phyloP scores from a whole-genome alignment of 352 stramenopile species.

The Phytophthora pistaciae region DNA sequence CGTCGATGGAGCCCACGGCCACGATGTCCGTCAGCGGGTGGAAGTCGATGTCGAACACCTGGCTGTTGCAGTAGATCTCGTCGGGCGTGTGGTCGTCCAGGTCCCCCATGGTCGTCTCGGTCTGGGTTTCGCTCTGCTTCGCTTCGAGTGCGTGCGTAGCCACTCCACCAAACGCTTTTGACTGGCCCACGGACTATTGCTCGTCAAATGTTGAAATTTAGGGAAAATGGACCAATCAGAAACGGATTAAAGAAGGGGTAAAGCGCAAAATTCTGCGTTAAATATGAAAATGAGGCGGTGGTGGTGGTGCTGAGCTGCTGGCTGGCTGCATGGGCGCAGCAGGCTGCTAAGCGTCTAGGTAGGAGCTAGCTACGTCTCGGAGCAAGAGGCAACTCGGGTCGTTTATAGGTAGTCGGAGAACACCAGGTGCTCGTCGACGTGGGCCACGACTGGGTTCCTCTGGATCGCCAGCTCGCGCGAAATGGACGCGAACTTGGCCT shows the following conservation, averaged over 20 bases:
- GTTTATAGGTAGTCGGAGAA: constrained; percentile 81
- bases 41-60: constrained; percentile 91
- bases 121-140: neutral
- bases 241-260: neutral
- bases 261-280: constrained; percentile 34
- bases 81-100: constrained; percentile 82
- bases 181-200: constrained; percentile 31
- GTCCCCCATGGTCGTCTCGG: constrained; percentile 52
- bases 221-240: constrained; percentile 5
- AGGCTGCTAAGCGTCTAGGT: constrained; percentile 22
- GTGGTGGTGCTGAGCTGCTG: constrained; percentile 9
- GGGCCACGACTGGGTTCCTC: constrained; percentile 46
- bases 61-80: constrained; percentile 76
- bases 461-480: constrained; percentile 66
- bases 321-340: neutral
- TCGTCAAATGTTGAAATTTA: constrained; percentile 1
- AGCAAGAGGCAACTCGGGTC: constrained; percentile 3
- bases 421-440: constrained; percentile 71
- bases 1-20: constrained; percentile 76
- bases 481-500: constrained; percentile 73
- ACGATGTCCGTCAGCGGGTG: constrained; percentile 78
- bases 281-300: constrained; percentile 23
- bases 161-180: constrained; percentile 26
- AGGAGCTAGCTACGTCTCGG: constrained; percentile 21
- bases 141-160: neutral